Evolutionary conservation across 495 filamentous ascomycete genomes (phyloP).

Genomic region (Rostrohypoxylon terebratum): DNA sequence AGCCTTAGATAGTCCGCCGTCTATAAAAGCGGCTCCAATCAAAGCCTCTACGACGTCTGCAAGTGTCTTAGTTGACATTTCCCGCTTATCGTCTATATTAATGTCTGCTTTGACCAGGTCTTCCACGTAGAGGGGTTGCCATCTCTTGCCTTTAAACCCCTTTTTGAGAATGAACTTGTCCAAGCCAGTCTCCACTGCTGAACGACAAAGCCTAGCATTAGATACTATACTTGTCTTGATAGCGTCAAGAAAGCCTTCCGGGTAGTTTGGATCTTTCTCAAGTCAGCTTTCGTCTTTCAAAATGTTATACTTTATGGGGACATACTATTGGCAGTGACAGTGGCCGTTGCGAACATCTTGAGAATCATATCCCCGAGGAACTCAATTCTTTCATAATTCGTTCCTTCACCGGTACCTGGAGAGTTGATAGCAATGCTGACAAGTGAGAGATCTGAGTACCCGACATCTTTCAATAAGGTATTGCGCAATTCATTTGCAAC

Average conservation of each 20-base stretch:
- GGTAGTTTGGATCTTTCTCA: conserved; percentile 69
- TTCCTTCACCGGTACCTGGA: conserved; percentile 67
- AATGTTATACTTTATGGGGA: neutral
- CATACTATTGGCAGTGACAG: conserved; percentile 70
- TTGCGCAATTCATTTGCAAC: conserved; percentile 72
- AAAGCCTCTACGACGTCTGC: conserved; percentile 91
- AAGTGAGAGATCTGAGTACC: conserved; percentile 65
- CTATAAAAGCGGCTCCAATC: conserved; percentile 80
- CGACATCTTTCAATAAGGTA: conserved; percentile 67
- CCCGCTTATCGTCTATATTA: conserved; percentile 29
- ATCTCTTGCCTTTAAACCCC: conserved; percentile 74
- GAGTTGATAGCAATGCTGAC: conserved; percentile 80
- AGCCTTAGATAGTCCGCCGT: conserved; percentile 75
- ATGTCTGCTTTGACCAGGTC: conserved; percentile 54
- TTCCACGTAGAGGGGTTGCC: conserved; percentile 73
- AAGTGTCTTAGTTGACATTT: conserved; percentile 80
- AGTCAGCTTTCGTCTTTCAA: conserved; percentile 3
- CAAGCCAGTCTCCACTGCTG: conserved; percentile 71
- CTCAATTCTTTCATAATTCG: conserved; percentile 88
- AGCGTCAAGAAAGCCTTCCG: conserved; percentile 80
- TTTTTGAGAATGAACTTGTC: conserved; percentile 80
- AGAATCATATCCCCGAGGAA: conserved; percentile 89
- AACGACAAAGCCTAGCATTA: conserved; percentile 74
- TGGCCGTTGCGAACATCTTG: conserved; percentile 78
- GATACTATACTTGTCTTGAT: conserved; percentile 77